Percentiles rank a stretch among this genome's conserved stretches.
These are phyloP conservation scores for Curvularia sp. DNA, from an alignment of 2,329 filamentous ascomycete species.

Conservation along the genomic window DNA sequence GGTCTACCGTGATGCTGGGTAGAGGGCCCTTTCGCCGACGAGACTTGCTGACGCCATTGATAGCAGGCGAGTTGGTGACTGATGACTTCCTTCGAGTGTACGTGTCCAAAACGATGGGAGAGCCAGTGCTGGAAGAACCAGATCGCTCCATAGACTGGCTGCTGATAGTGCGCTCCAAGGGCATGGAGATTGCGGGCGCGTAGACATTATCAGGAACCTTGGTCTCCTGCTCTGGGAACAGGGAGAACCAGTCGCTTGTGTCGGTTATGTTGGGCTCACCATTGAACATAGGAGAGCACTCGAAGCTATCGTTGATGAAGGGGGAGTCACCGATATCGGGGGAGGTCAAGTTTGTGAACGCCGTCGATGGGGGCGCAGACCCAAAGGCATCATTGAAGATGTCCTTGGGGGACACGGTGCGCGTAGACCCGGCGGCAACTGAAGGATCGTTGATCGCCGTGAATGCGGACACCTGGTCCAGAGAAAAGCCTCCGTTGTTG, in stretches of 20 bases:
- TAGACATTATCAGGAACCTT: conserved; percentile 36
- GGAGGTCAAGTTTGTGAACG: conserved; percentile 84
- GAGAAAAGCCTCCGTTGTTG: conserved; percentile 40
- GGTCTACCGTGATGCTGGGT: conserved; percentile 79
- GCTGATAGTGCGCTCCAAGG: conserved; percentile 54
- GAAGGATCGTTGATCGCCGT: conserved; percentile 57
- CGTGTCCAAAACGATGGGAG: conserved; percentile 47
- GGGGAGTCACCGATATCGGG: conserved; percentile 81
- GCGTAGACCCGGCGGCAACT: conserved; percentile 45
- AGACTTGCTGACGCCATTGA: conserved; percentile 72
- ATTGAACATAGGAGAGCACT: conserved; percentile 80
- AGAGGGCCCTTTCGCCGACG: conserved; percentile 83
- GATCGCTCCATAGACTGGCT: conserved; percentile 49
- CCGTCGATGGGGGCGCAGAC: conserved; percentile 81
- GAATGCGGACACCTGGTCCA: conserved; percentile 50
- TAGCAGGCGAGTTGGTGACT: conserved; percentile 58
- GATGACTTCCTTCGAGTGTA: conserved; percentile 53
- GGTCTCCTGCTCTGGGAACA: conserved; percentile 67
- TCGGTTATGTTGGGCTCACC: conserved; percentile 62
- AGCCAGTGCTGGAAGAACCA: conserved; percentile 47
- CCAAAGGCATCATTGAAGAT: conserved; percentile 73
- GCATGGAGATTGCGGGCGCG: conserved; percentile 37
- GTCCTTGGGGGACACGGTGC: conserved; percentile 84
- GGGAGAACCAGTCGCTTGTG: conserved; percentile 71
- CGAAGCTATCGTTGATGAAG: conserved; percentile 71